phyloP scores from a whole-genome alignment of 306 rosid species.

The Morella rubra region DNA sequence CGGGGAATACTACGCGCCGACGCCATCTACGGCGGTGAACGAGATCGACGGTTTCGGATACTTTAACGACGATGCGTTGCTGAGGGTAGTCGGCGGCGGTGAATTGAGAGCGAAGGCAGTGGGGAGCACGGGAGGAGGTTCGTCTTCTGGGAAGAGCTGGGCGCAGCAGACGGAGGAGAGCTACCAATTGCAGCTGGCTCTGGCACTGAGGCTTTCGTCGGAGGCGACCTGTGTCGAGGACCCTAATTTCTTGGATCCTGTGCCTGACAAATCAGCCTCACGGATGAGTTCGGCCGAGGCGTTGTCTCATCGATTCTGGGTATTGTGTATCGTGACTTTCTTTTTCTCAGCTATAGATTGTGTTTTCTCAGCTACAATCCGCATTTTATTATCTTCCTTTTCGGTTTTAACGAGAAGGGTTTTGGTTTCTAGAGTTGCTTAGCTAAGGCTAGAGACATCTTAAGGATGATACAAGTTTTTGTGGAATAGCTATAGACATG shows the following conservation, averaged over 20 bases:
- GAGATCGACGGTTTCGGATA: slow-evolving; percentile 72
- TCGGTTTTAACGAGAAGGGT: neutral
- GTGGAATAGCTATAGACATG: neutral
- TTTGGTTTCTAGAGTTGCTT: neutral
- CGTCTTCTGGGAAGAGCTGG: slow-evolving; percentile 80
- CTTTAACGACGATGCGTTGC: slow-evolving; percentile 52
- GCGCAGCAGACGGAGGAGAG: slow-evolving; percentile 99
- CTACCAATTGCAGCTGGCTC: slow-evolving; percentile 88
- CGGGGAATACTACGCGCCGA: slow-evolving; percentile 82
- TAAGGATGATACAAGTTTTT: neutral
- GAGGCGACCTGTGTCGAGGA: slow-evolving; percentile 90
- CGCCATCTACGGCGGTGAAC: slow-evolving; percentile 57
- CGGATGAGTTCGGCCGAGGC: slow-evolving; percentile 51
- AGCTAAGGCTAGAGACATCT: too few species aligned
- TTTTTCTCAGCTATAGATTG: neutral
- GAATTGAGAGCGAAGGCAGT: slow-evolving; percentile 47
- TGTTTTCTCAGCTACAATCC: slow-evolving; percentile 11
- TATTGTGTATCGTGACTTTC: slow-evolving; percentile 30
- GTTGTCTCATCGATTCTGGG: slow-evolving; percentile 93
- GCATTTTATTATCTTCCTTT: neutral
- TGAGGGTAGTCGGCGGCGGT: slow-evolving; percentile 39
- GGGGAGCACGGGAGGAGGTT: slow-evolving; percentile 50
- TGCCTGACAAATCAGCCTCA: slow-evolving; percentile 51
- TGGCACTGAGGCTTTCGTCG: slow-evolving; percentile 81
- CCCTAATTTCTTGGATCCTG: slow-evolving; percentile 84